Evolutionary conservation across 2,329 filamentous ascomycete species (phyloP).

Genomic region (Apiospora phragmitis): DNA sequence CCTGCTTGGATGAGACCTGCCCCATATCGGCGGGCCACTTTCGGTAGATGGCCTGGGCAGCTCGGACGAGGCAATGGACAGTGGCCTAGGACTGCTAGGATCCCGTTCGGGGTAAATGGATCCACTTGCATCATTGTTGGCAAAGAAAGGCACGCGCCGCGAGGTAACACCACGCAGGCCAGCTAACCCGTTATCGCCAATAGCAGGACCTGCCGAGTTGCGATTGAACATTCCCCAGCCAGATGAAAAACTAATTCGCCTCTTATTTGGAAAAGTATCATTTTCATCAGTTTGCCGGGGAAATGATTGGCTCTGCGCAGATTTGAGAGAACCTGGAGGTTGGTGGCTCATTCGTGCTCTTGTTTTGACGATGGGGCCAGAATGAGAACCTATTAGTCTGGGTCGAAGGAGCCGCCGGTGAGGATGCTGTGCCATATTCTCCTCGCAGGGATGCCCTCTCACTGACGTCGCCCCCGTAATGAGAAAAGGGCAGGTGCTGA

Average conservation of each 20-base stretch:
- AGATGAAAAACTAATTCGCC: conserved; percentile 56
- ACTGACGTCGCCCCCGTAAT: conserved; percentile 44
- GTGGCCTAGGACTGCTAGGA: conserved; percentile 62
- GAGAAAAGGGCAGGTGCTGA: conserved; percentile 57
- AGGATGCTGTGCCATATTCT: conserved; percentile 38
- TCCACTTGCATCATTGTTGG: conserved; percentile 49
- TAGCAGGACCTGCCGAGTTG: conserved; percentile 50
- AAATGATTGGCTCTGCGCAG: conserved; percentile 76
- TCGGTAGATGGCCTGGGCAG: conserved; percentile 79
- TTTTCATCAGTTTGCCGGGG: conserved; percentile 64
- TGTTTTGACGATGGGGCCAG: conserved; percentile 65
- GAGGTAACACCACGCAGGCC: conserved; percentile 27
- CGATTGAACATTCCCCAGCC: conserved; percentile 60
- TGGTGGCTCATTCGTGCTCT: conserved; percentile 56
- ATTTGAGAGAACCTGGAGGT: conserved; percentile 67
- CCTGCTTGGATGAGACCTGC: conserved; percentile 54
- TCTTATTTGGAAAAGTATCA: conserved; percentile 48
- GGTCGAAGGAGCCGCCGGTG: conserved; percentile 37
- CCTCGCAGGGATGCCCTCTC: conserved; percentile 45
- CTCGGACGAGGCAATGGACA: conserved; percentile 68
- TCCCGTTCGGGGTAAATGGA: conserved; percentile 55
- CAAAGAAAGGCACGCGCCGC: conserved; percentile 24
- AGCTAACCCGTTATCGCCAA: conserved; percentile 34
- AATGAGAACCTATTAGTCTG: conserved; percentile 55
- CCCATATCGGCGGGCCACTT: conserved; percentile 69